Evolutionary conservation across 2,329 filamentous ascomycete genomes (phyloP).

Genomic region (Pseudocercospora macadamiae): DNA sequence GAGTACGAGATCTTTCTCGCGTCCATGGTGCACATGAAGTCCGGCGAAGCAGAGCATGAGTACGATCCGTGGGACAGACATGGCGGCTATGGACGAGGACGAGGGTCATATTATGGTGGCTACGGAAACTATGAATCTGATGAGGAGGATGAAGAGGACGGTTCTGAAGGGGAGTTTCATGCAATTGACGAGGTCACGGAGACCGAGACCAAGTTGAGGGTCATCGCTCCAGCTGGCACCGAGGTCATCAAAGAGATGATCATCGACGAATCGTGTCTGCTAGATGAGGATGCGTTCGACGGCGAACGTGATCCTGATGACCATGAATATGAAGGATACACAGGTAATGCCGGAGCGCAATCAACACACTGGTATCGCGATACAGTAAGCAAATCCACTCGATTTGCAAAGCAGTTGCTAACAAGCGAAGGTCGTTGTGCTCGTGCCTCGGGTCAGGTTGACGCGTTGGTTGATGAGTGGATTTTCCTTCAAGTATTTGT

Average conservation of each 20-base stretch:
- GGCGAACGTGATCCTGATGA: conserved; percentile 31
- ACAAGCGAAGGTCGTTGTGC: background rate
- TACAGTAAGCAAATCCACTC: conserved; percentile 24
- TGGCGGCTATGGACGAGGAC: background rate
- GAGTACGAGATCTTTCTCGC: conserved; percentile 26
- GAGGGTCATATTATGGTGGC: background rate
- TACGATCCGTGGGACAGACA: background rate
- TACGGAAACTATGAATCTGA: conserved; percentile 11
- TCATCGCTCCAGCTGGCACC: conserved; percentile 23
- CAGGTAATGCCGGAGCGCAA: conserved; percentile 33
- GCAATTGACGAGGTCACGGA: conserved; percentile 21
- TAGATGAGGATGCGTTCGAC: conserved; percentile 28
- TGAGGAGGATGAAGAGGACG: conserved; percentile 14
- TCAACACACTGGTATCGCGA: conserved; percentile 36
- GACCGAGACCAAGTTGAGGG: conserved; percentile 14
- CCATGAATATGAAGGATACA: conserved; percentile 34
- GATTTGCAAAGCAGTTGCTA: background rate
- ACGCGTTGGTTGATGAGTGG: background rate
- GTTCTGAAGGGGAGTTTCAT: background rate
- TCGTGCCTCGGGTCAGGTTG: background rate
- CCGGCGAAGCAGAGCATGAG: background rate
- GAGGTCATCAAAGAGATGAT: conserved; percentile 13
- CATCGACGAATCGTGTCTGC: conserved; percentile 23
- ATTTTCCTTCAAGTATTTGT: background rate
- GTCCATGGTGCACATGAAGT: conserved; percentile 5